Percentiles rank a stretch among this genome's conserved stretches.
Conservation (phyloP, 208 protist genomes). For the Trypanosoma avium region DNA sequence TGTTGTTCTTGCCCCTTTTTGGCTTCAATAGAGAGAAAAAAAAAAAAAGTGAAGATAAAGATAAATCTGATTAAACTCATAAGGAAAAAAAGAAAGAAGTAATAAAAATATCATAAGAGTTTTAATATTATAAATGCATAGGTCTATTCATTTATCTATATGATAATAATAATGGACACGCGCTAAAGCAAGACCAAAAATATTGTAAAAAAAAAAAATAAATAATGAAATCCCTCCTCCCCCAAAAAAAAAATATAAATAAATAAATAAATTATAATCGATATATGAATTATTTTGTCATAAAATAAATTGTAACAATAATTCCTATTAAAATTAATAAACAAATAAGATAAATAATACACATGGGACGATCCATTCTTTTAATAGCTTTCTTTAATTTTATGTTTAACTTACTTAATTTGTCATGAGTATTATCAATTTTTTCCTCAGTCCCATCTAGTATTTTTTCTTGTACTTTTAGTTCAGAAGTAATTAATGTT, state of each 20-base stretch:
- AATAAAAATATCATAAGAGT: no score
- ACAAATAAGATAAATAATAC: slow-evolving; percentile 50
- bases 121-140: no score
- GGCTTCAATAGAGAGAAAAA: no score
- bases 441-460: slow-evolving; percentile 43
- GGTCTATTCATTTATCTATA: no score
- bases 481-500: slow-evolving; percentile 52
- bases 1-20: no score
- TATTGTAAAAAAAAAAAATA: no score
- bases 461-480: slow-evolving; percentile 43
- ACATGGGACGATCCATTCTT: slow-evolving; percentile 52
- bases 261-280: background rate
- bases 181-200: no score
- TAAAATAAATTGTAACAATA: slow-evolving; percentile 53
- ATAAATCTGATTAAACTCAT: background rate
- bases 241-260: slow-evolving; percentile 14
- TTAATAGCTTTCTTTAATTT: slow-evolving; percentile 48
- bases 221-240: no score
- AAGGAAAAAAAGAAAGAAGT: slow-evolving; percentile 3
- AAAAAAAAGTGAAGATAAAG: no score
- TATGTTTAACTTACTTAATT: slow-evolving; percentile 51
- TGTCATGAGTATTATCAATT: slow-evolving; percentile 36
- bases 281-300: slow-evolving; percentile 29
- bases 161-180: no score
- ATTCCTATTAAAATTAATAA: slow-evolving; percentile 49